Evolutionary conservation across 441 rosid species (phyloP).

Genomic region (Adansonia madagascariensis): DNA sequence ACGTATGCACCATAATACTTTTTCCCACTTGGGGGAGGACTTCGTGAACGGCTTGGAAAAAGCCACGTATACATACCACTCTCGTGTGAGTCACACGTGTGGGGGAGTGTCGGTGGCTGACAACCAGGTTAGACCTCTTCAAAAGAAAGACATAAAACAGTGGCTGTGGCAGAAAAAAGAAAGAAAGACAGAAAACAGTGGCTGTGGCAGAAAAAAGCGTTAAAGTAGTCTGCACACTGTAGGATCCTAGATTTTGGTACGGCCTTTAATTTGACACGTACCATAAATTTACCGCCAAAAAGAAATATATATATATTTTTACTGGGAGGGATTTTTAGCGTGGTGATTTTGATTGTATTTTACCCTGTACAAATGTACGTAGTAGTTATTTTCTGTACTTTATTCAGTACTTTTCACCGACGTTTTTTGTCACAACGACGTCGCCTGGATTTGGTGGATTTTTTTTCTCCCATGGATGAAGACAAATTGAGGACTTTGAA

Average conservation of each 20-base stretch:
- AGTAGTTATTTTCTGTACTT: no score
- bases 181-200: neutral
- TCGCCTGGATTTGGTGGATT: neutral
- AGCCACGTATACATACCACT: slow-evolving; percentile 27
- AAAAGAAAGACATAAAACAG: neutral
- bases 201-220: no score
- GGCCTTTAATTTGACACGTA: no score
- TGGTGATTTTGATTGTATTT: neutral
- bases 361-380: neutral
- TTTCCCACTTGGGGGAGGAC: slow-evolving; percentile 36
- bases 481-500: neutral
- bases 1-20: no score
- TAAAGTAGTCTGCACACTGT: no score
- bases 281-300: no score
- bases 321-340: no score
- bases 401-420: no score
- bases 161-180: no score
- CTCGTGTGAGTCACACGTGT: slow-evolving; percentile 37
- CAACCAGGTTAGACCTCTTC: no score
- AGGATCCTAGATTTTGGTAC: no score
- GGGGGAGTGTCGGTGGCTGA: slow-evolving; percentile 58
- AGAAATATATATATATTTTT: no score
- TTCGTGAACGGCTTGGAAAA: neutral
- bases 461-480: neutral
- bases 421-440: neutral